Conservation (phyloP, 495 filamentous ascomycete species). For the Parmelia sp. region DNA sequence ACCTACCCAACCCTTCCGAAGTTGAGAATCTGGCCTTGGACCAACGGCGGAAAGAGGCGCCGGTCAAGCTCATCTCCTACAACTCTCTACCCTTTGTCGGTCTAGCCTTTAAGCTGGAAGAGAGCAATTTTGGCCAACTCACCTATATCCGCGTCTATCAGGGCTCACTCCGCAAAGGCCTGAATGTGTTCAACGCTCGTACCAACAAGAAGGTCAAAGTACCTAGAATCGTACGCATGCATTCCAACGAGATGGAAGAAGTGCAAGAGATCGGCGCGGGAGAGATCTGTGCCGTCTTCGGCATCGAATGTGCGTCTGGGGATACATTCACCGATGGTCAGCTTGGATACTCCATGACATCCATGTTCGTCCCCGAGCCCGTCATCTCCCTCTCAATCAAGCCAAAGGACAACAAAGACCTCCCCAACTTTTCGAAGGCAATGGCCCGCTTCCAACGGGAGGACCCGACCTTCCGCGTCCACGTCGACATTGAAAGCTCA, state of each 20-base stretch:
- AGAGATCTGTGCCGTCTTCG: slow-evolving; percentile 98
- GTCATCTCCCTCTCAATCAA: slow-evolving; percentile 98
- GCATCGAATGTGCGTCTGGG: slow-evolving; percentile 94
- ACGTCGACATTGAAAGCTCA: slow-evolving; percentile 80
- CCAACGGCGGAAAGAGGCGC: slow-evolving; percentile 64
- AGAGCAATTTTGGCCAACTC: slow-evolving; percentile 96
- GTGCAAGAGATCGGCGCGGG: slow-evolving; percentile 85
- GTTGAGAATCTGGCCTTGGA: slow-evolving; percentile 89
- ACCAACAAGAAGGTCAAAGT: slow-evolving; percentile 94
- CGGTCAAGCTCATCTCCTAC: slow-evolving; percentile 84
- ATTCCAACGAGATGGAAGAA: slow-evolving; percentile 99
- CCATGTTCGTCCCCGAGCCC: slow-evolving; percentile 98
- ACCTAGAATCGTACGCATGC: slow-evolving; percentile 97
- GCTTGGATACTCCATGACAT: slow-evolving; percentile 92
- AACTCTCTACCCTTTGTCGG: slow-evolving; percentile 91
- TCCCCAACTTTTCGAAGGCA: slow-evolving; percentile 92
- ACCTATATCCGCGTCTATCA: slow-evolving; percentile 99
- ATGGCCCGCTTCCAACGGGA: slow-evolving; percentile 99
- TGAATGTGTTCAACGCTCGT: slow-evolving; percentile 88
- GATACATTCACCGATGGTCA: slow-evolving; percentile 96
- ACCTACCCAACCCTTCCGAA: slow-evolving; percentile 86
- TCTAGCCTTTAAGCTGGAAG: slow-evolving; percentile 97
- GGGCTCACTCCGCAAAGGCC: slow-evolving; percentile 78
- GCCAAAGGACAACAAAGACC: slow-evolving; percentile 89
- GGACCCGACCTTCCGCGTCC: slow-evolving; percentile 95